Evolutionary conservation across 2,329 filamentous ascomycete genomes (phyloP).

Genomic region (Aspergillus calidoustus): DNA sequence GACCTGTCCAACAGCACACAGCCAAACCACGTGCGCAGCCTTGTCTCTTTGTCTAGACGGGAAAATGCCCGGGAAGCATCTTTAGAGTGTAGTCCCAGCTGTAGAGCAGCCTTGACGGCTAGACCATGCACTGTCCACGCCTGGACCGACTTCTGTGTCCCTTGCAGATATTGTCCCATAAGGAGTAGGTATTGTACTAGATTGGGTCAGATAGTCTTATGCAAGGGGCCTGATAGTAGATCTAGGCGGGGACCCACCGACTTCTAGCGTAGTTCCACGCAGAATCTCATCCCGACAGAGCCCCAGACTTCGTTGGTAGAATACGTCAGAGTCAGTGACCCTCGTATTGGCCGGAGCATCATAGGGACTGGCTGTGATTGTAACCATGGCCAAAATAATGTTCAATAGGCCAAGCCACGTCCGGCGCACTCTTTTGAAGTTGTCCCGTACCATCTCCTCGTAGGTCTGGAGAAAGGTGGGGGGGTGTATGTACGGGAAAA

Average conservation of each 20-base stretch:
- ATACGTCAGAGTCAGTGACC: background rate
- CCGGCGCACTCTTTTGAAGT: constrained; percentile 29
- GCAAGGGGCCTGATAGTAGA: background rate
- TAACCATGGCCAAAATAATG: constrained; percentile 36
- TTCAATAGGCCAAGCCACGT: constrained; percentile 40
- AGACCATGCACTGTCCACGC: constrained; percentile 49
- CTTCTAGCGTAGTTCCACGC: constrained; percentile 1
- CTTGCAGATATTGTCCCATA: constrained; percentile 58
- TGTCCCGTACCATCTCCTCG: constrained; percentile 19
- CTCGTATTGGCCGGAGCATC: background rate
- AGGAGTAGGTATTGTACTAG: constrained; percentile 47
- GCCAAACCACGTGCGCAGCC: constrained; percentile 56
- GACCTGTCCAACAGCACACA: constrained; percentile 55
- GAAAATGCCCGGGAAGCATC: constrained; percentile 43
- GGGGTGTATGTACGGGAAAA: constrained; percentile 28
- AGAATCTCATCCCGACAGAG: constrained; percentile 3
- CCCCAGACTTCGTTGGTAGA: background rate
- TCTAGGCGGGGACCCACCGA: background rate
- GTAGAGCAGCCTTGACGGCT: constrained; percentile 41
- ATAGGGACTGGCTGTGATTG: background rate
- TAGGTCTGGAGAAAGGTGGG: constrained; percentile 33
- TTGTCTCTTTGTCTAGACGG: constrained; percentile 51
- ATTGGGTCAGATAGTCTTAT: background rate
- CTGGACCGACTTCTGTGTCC: constrained; percentile 58
- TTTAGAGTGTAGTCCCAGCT: constrained; percentile 57